phyloP scores from a whole-genome alignment of 2,329 filamentous ascomycete species.

The Thelonectria rubi region DNA sequence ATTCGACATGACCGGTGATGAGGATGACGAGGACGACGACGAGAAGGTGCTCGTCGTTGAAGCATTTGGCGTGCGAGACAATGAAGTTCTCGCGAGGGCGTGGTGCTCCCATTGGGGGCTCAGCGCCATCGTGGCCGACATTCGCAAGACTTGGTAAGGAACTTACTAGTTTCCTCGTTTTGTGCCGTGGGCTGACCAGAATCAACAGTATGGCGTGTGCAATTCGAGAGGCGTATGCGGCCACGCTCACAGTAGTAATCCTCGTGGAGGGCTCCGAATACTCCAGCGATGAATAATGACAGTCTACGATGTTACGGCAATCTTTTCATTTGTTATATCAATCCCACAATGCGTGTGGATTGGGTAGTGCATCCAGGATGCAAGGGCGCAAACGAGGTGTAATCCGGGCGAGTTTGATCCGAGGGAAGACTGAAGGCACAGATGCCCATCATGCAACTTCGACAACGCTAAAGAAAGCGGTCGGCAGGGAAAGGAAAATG shows the following conservation, averaged over 20 bases:
- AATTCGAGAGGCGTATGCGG: slow-evolving; percentile 79
- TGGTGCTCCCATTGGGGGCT: slow-evolving; percentile 83
- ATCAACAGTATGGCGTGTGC: slow-evolving; percentile 73
- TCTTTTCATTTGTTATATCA: slow-evolving; percentile 23
- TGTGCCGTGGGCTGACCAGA: slow-evolving; percentile 22
- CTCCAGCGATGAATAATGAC: slow-evolving; percentile 53
- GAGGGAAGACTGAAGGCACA: neutral
- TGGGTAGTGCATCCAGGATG: slow-evolving; percentile 6
- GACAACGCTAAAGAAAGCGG: neutral
- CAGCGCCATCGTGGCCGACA: slow-evolving; percentile 74
- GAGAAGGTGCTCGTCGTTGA: slow-evolving; percentile 77
- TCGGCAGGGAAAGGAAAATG: neutral
- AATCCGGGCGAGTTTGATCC: slow-evolving; percentile 6
- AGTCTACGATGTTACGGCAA: slow-evolving; percentile 35
- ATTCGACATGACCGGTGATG: slow-evolving; percentile 25
- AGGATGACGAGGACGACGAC: slow-evolving; percentile 58
- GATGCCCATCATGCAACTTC: neutral
- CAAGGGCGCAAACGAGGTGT: slow-evolving; percentile 3
- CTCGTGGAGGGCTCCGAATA: slow-evolving; percentile 62
- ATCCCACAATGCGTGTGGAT: slow-evolving; percentile 9
- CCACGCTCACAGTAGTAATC: slow-evolving; percentile 76
- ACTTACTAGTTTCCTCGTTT: too few relatives aligned
- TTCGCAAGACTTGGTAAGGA: slow-evolving; percentile 73
- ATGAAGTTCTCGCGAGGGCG: slow-evolving; percentile 78
- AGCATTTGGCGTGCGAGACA: slow-evolving; percentile 76